These are phyloP conservation scores for Linnemannia hyalina DNA, from an alignment of 192 early-diverging fungal genomes.

Conservation along the genomic window DNA sequence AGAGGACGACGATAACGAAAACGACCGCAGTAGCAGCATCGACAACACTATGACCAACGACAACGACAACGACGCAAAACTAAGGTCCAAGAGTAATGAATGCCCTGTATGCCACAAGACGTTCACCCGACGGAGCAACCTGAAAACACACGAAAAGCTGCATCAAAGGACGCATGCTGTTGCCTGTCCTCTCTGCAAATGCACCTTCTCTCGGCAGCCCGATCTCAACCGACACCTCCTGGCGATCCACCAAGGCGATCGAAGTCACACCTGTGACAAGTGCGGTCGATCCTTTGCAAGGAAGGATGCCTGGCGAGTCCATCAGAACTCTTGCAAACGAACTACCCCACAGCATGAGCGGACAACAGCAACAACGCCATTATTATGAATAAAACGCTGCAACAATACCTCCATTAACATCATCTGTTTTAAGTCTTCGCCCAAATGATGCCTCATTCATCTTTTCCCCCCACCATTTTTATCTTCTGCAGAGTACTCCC, in stretches of 20 bases:
- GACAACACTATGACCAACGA: neutral
- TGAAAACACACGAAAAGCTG: neutral
- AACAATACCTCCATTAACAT: neutral
- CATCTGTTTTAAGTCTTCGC: neutral
- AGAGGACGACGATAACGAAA: neutral
- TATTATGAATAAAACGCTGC: neutral
- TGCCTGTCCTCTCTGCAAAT: neutral
- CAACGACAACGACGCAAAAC: neutral
- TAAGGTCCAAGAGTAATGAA: neutral
- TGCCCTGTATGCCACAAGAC: neutral
- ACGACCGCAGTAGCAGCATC: neutral
- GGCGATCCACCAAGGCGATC: neutral
- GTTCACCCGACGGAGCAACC: neutral
- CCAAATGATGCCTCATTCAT: neutral
- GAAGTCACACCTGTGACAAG: neutral
- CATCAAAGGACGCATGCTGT: neutral
- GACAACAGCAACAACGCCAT: neutral
- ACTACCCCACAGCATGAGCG: neutral
- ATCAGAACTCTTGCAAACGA: neutral
- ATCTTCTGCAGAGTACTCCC: neutral
- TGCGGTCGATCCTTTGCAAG: neutral
- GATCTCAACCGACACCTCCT: constrained; percentile 2
- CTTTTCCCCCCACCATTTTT: neutral
- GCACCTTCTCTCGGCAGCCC: neutral
- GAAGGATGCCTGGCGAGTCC: constrained; percentile 3